phyloP scores from a whole-genome alignment of 495 filamentous ascomycete genomes.

The Penicillium roqueforti region DNA sequence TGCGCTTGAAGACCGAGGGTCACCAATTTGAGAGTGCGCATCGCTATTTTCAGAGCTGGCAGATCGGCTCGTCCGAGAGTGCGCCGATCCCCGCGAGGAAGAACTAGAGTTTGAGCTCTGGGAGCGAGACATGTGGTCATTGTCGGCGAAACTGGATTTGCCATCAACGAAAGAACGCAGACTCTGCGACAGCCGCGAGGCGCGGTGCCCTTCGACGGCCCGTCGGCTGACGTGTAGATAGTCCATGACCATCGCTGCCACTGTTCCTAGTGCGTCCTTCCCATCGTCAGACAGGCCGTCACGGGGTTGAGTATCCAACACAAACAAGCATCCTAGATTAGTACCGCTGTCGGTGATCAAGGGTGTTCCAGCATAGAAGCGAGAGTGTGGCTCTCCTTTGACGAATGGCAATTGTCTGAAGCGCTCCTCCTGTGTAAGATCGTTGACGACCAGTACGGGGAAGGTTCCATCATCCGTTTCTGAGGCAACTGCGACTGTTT shows the following conservation, averaged over 20 bases:
- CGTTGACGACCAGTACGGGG: slow-evolving; percentile 27
- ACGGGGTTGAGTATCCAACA: slow-evolving; percentile 45
- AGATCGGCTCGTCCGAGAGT: background rate
- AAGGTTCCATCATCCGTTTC: slow-evolving; percentile 2
- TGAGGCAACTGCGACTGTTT: background rate
- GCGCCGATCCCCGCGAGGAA: background rate
- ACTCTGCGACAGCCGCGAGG: slow-evolving; percentile 50
- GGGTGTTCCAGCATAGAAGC: slow-evolving; percentile 34
- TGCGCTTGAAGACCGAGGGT: background rate
- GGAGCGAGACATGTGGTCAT: background rate
- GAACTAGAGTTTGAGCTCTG: background rate
- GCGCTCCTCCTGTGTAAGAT: slow-evolving; percentile 26
- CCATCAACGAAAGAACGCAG: slow-evolving; percentile 52
- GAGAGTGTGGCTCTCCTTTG: slow-evolving; percentile 23
- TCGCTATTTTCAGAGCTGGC: background rate
- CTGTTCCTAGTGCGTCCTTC: slow-evolving; percentile 25
- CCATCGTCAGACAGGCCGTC: slow-evolving; percentile 18
- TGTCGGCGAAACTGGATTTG: slow-evolving; percentile 18
- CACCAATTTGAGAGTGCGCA: background rate
- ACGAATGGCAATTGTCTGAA: slow-evolving; percentile 32
- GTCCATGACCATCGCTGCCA: slow-evolving; percentile 51
- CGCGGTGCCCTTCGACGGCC: slow-evolving; percentile 44
- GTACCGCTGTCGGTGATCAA: slow-evolving; percentile 58
- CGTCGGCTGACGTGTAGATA: slow-evolving; percentile 49
- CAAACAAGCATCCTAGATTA: slow-evolving; percentile 59